phyloP scores from a whole-genome alignment of 2,329 filamentous ascomycete species.

The Laburnicola sp. region DNA sequence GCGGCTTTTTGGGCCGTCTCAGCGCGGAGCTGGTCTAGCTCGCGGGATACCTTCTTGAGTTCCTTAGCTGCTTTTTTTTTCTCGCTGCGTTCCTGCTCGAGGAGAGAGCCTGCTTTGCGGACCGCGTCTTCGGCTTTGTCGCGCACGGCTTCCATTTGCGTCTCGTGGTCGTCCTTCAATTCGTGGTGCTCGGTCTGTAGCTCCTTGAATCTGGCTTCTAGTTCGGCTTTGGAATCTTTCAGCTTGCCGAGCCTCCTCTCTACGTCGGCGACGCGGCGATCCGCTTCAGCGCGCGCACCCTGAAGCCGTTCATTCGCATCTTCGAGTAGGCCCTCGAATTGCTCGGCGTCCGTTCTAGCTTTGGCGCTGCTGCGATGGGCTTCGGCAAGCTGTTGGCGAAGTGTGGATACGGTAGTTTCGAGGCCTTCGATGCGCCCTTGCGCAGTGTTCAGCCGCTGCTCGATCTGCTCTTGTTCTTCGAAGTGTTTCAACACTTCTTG shows the following conservation, averaged over 20 bases:
- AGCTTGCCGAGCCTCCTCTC: conserved; percentile 36
- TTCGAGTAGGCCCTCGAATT: conserved; percentile 30
- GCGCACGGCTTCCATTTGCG: conserved; percentile 33
- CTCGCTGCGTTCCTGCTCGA: conserved; percentile 40
- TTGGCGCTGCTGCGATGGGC: conserved; percentile 33
- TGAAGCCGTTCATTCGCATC: conserved; percentile 31
- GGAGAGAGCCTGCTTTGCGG: conserved; percentile 35
- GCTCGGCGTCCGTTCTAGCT: conserved; percentile 30
- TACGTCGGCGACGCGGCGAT: conserved; percentile 32
- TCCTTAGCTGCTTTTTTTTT: conserved; percentile 34
- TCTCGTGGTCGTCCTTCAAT: conserved; percentile 31
- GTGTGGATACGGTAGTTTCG: conserved; percentile 26
- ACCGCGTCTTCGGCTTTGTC: conserved; percentile 43
- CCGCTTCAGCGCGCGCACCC: conserved; percentile 30
- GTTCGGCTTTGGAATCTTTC: conserved; percentile 32
- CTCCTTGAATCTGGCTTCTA: conserved; percentile 30
- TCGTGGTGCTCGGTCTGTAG: conserved; percentile 33
- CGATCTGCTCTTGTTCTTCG: conserved; percentile 29
- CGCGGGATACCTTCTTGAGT: conserved; percentile 26
- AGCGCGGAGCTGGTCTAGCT: conserved; percentile 25
- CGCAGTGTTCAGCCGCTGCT: conserved; percentile 30
- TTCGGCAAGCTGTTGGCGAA: conserved; percentile 41
- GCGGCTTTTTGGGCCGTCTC: conserved; percentile 15
- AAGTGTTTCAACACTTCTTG: conserved; percentile 28
- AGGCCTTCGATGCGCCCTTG: conserved; percentile 37